Percentiles rank a stretch among this genome's conserved stretches.
Conservation (phyloP, 345 rosid genomes). For the Hibiscus syriacus region DNA sequence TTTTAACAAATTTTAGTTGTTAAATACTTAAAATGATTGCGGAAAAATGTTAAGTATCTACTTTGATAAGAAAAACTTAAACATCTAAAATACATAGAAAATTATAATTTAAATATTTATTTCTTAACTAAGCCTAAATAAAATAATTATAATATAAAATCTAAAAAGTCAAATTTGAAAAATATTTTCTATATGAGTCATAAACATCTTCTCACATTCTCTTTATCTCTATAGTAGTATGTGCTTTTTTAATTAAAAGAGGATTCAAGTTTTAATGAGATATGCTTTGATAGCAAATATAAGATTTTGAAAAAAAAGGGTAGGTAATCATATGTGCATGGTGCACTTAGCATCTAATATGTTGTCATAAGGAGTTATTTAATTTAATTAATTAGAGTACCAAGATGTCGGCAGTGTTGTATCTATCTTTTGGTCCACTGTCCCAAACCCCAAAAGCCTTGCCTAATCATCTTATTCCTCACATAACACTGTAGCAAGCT, state of each 20-base stretch:
- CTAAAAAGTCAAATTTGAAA: too few species aligned
- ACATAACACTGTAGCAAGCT: background rate
- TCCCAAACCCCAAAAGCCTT: background rate
- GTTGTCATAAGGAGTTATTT: slow-evolving; percentile 18
- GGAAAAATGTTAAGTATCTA: too few species aligned
- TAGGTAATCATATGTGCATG: slow-evolving; percentile 24
- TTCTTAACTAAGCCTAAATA: too few species aligned
- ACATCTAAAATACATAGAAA: too few species aligned
- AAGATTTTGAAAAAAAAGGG: slow-evolving; percentile 1
- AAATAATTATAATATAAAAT: too few species aligned
- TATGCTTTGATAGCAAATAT: slow-evolving; percentile 1
- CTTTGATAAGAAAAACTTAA: too few species aligned
- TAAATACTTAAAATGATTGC: too few species aligned
- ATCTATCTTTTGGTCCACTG: slow-evolving; percentile 18
- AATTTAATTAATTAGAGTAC: slow-evolving; percentile 27
- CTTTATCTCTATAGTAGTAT: background rate
- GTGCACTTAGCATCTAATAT: slow-evolving; percentile 30
- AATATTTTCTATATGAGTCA: too few species aligned
- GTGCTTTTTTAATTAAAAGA: background rate
- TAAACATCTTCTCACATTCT: too few species aligned
- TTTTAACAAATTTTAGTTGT: too few species aligned
- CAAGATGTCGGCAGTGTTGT: slow-evolving; percentile 32
- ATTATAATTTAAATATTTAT: too few species aligned
- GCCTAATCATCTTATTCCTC: slow-evolving; percentile 10
- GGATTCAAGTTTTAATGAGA: background rate